phyloP scores from a whole-genome alignment of 805 yeast genomes.

The Kodamaea hsintzibuensis region DNA sequence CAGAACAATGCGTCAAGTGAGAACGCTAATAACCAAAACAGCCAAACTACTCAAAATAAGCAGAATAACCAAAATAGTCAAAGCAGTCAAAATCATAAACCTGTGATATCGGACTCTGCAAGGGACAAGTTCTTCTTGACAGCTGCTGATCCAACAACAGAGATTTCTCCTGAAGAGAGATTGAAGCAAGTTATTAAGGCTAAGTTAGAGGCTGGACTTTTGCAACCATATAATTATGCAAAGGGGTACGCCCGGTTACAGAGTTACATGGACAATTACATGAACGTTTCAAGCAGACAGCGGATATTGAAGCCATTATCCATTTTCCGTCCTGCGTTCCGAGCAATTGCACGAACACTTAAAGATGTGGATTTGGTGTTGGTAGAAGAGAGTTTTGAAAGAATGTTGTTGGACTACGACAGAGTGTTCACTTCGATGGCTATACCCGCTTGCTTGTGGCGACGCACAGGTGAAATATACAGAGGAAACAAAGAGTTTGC shows the following conservation, averaged over 20 bases:
- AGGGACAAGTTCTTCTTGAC: constrained; percentile 91
- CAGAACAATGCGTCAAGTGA: neutral
- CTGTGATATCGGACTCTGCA: constrained; percentile 69
- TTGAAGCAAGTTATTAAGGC: constrained; percentile 92
- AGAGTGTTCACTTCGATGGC: constrained; percentile 97
- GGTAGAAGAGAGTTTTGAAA: constrained; percentile 91
- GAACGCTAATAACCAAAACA: no score
- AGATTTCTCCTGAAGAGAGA: constrained; percentile 90
- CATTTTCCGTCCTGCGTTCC: constrained; percentile 85
- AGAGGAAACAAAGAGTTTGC: constrained; percentile 97
- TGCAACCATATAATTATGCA: constrained; percentile 92
- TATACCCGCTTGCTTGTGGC: constrained; percentile 95
- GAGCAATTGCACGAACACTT: constrained; percentile 87
- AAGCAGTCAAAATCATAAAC: no score
- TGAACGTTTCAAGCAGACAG: constrained; percentile 81
- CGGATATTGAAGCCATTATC: constrained; percentile 83
- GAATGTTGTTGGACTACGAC: constrained; percentile 91
- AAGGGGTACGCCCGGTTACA: constrained; percentile 90
- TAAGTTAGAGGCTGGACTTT: constrained; percentile 86
- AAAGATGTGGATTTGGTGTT: constrained; percentile 88
- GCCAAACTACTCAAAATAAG: no score
- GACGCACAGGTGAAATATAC: constrained; percentile 95
- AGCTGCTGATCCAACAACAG: constrained; percentile 96
- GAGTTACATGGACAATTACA: constrained; percentile 87
- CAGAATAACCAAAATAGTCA: no score